Conservation (phyloP, 805 yeast species). For the Cyberlindnera amylophila region DNA sequence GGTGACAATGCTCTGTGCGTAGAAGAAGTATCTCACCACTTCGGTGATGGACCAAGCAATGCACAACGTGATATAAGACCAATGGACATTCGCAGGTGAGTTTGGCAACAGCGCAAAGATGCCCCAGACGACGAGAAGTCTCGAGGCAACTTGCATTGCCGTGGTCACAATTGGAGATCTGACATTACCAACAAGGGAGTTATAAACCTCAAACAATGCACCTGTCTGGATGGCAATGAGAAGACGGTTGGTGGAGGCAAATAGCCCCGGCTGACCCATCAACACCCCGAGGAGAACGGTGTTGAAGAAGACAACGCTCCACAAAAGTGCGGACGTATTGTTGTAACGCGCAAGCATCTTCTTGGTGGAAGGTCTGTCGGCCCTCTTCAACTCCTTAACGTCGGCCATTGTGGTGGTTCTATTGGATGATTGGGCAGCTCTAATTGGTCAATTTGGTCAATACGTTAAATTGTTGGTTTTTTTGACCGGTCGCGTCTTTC, state of each 20-base stretch:
- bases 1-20: constrained; percentile 60
- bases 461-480: too few relatives aligned
- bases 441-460: too few relatives aligned
- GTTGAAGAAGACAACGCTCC: constrained; percentile 48
- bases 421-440: neutral
- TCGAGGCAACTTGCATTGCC: constrained; percentile 79
- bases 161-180: constrained; percentile 84
- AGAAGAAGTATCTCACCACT: constrained; percentile 81
- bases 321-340: constrained; percentile 47
- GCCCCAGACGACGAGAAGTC: constrained; percentile 80
- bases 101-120: constrained; percentile 72
- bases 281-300: constrained; percentile 37
- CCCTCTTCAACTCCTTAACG: constrained; percentile 6
- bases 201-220: constrained; percentile 78
- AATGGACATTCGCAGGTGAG: constrained; percentile 55
- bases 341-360: constrained; percentile 43
- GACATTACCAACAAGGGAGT: constrained; percentile 75
- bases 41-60: constrained; percentile 96
- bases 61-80: constrained; percentile 64
- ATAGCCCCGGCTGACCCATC: constrained; percentile 64
- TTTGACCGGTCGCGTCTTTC: too few relatives aligned
- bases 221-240: constrained; percentile 69
- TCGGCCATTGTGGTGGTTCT: neutral
- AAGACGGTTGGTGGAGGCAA: constrained; percentile 51
- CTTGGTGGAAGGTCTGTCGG: constrained; percentile 15